phyloP scores from a whole-genome alignment of 2,329 filamentous ascomycete genomes.

The Bipolaris sorokiniana region DNA sequence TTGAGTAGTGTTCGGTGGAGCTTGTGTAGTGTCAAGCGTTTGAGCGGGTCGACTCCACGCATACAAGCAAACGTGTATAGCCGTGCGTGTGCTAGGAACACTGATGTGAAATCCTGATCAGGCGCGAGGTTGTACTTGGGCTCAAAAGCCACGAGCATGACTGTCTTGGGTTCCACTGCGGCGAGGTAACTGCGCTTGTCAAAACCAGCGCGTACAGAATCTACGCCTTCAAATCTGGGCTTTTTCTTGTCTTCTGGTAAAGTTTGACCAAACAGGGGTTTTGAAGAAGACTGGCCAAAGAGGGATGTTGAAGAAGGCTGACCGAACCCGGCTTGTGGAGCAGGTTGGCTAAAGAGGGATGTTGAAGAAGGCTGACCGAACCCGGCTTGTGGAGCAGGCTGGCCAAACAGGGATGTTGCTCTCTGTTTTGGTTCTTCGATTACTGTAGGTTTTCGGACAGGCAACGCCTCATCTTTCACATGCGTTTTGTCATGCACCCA shows the following conservation, averaged over 20 bases:
- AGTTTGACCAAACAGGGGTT: too few species aligned
- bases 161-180: not conserved
- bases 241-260: not conserved
- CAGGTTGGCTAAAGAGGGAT: too few species aligned
- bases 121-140: constrained; percentile 8
- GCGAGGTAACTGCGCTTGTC: constrained; percentile 4
- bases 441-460: not conserved
- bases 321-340: too few species aligned
- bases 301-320: too few species aligned
- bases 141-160: constrained; percentile 1
- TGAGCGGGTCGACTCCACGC: constrained; percentile 31
- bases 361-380: too few species aligned
- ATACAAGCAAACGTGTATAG: constrained; percentile 38
- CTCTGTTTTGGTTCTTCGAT: too few species aligned
- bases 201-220: not conserved
- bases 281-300: too few species aligned
- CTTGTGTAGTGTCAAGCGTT: constrained; percentile 32
- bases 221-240: fast-evolving
- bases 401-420: too few species aligned
- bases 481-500: constrained; percentile 3
- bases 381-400: too few species aligned
- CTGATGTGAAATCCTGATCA: constrained; percentile 25
- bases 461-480: not conserved
- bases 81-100: constrained; percentile 40
- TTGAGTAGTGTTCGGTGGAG: constrained; percentile 34